Percentiles rank a stretch among this genome's conserved stretches.
Conservation (phyloP, 345 rosid species). For the Balakata baccata region DNA sequence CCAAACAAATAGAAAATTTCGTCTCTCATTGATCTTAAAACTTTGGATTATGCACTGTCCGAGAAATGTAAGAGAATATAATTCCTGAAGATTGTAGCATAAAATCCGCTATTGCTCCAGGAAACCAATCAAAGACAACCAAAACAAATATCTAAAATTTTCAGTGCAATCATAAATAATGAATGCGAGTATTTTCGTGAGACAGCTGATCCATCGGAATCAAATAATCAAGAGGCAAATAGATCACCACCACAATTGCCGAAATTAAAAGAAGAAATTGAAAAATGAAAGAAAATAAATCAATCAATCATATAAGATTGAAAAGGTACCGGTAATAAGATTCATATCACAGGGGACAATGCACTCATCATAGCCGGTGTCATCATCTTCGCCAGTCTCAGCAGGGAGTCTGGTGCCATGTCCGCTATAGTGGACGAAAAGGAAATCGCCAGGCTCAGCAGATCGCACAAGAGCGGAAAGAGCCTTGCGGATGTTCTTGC, state of each 20-base stretch:
- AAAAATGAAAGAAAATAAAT: neutral
- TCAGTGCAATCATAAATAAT: too few relatives aligned
- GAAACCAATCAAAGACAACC: neutral
- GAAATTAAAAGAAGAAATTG: neutral
- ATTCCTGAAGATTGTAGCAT: too few relatives aligned
- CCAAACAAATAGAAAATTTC: neutral
- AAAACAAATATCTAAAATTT: neutral
- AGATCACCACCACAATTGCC: neutral
- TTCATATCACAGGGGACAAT: slow-evolving; percentile 95
- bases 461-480: slow-evolving; percentile 50
- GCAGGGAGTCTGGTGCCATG: slow-evolving; percentile 98
- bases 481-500: slow-evolving; percentile 64
- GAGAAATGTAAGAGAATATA: neutral
- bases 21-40: neutral
- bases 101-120: too few relatives aligned
- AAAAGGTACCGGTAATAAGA: slow-evolving; percentile 63
- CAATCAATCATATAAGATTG: neutral
- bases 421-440: slow-evolving; percentile 87
- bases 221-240: neutral
- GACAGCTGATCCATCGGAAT: neutral
- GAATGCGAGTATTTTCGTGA: too few relatives aligned
- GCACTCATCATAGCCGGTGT: slow-evolving; percentile 93
- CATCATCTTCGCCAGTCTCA: slow-evolving; percentile 92
- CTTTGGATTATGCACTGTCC: neutral
- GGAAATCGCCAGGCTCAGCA: slow-evolving; percentile 57